A percentile compares a stretch with the other conserved stretches of the same genome.
These are phyloP conservation scores for Aspergillus fijiensis DNA, from an alignment of 2,329 filamentous ascomycete species.

Conservation along the genomic window DNA sequence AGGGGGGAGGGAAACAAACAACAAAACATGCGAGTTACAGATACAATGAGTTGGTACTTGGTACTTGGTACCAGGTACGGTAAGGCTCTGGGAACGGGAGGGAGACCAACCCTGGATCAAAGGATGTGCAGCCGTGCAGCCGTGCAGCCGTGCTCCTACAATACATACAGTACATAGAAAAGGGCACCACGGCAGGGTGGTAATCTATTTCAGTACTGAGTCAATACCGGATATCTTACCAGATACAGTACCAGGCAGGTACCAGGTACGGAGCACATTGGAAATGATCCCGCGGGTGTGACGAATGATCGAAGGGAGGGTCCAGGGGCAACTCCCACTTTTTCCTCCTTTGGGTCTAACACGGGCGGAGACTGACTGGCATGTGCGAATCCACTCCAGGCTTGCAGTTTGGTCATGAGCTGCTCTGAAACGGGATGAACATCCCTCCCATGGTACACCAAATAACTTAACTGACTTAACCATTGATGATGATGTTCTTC, in stretches of 20 bases:
- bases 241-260: no score
- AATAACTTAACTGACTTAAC: background rate
- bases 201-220: conserved; percentile 18
- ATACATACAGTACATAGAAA: no score
- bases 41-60: no score
- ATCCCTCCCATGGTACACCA: background rate
- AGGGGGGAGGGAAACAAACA: background rate
- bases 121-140: background rate
- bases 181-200: background rate
- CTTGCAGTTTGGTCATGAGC: background rate
- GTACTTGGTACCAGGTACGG: no score
- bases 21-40: no score
- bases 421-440: background rate
- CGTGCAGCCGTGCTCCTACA: no score
- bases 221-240: no score
- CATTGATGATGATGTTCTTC: background rate
- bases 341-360: conserved; percentile 9
- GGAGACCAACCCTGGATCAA: conserved; percentile 16
- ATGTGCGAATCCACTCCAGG: conserved; percentile 4
- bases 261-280: background rate
- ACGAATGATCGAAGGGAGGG: conserved; percentile 8
- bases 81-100: conserved; percentile 12
- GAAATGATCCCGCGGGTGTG: conserved; percentile 8
- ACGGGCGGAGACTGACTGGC: conserved; percentile 9
- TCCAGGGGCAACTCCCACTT: conserved; percentile 15